Evolutionary conservation across 75 land plant genomes (phyloP).

Genomic region (Selaginella moellendorffii): DNA sequence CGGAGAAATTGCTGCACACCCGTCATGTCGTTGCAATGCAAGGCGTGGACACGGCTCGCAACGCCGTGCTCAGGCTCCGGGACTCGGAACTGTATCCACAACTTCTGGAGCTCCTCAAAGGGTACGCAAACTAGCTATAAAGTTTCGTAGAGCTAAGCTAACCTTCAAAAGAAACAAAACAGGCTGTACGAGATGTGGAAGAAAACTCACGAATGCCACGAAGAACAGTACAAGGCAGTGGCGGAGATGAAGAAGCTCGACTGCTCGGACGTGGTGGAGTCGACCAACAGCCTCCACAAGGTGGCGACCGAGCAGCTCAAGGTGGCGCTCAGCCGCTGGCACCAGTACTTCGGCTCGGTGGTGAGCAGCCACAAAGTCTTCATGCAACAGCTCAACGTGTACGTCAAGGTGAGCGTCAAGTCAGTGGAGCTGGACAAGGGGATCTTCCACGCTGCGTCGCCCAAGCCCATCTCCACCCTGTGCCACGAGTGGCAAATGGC

Average conservation of each 20-base stretch:
- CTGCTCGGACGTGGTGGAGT: background rate
- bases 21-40: background rate
- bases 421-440: background rate
- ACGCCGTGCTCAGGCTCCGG: background rate
- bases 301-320: background rate
- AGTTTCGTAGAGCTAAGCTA: too few species aligned
- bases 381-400: background rate
- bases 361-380: background rate
- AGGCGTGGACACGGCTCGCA: background rate
- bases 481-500: background rate
- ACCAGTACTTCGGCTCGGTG: background rate
- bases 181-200: conserved; percentile 2
- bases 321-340: conserved; percentile 1
- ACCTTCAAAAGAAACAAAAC: too few species aligned
- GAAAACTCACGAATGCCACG: background rate
- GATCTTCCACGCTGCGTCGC: background rate
- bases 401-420: conserved; percentile 1
- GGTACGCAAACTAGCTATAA: too few species aligned
- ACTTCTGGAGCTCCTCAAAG: conserved; percentile 1
- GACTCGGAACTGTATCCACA: background rate
- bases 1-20: background rate
- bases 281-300: background rate
- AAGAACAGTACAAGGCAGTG: background rate
- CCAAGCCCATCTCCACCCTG: background rate
- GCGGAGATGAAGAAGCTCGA: background rate